Evolutionary conservation across 177 flowering plant species (phyloP).

Genomic region (Vitis hybrid): DNA sequence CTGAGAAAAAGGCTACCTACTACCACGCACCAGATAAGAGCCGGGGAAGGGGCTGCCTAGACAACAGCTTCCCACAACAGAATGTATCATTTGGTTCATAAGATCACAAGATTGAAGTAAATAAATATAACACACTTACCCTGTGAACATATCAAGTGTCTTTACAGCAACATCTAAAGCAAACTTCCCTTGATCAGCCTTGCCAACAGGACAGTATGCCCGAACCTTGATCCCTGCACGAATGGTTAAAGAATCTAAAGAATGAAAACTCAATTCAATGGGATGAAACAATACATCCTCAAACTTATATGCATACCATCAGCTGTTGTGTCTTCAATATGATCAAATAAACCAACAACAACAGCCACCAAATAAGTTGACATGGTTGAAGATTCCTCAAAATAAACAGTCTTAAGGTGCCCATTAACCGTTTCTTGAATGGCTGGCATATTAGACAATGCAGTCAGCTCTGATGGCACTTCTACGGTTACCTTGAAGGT

Average conservation of each 20-base stretch:
- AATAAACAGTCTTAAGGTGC: constrained; percentile 24
- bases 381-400: constrained; percentile 28
- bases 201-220: constrained; percentile 30
- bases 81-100: not conserved
- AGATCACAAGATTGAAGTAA: not conserved
- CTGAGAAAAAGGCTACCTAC: too few species aligned
- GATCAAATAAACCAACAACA: constrained; percentile 29
- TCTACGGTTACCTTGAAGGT: constrained; percentile 20
- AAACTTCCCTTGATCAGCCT: constrained; percentile 23
- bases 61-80: not conserved
- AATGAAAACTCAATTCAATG: not conserved
- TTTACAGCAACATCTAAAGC: constrained; percentile 26
- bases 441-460: constrained; percentile 31
- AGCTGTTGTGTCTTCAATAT: constrained; percentile 23
- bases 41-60: too few species aligned
- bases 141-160: constrained; percentile 16
- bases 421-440: constrained; percentile 17
- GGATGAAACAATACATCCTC: not conserved
- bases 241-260: not conserved
- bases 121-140: constrained; percentile 6
- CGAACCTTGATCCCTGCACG: constrained; percentile 26
- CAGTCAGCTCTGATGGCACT: constrained; percentile 23
- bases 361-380: constrained; percentile 34
- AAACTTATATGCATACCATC: constrained; percentile 14
- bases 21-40: too few species aligned